phyloP scores from a whole-genome alignment of 75 land plant species.

The Pseudotsuga menziesii region DNA sequence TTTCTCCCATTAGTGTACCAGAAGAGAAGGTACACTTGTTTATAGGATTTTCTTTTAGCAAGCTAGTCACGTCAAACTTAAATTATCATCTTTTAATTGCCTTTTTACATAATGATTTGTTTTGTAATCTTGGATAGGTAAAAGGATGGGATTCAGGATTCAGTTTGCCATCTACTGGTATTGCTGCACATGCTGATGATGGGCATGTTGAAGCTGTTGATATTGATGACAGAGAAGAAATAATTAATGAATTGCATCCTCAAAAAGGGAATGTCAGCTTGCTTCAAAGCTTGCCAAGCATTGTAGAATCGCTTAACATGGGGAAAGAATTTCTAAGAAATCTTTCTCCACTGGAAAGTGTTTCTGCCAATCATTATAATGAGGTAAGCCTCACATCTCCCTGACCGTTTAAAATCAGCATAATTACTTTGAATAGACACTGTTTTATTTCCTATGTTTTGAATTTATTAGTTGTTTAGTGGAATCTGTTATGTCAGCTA shows the following conservation, averaged over 20 bases:
- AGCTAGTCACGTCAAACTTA: not conserved
- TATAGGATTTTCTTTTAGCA: not conserved
- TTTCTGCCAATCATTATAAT: constrained; percentile 1
- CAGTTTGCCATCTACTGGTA: constrained; percentile 43
- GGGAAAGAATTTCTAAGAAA: constrained; percentile 2
- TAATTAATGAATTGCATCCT: not conserved
- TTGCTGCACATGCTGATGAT: constrained; percentile 56
- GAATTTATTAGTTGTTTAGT: not conserved
- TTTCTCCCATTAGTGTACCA: constrained; percentile 10
- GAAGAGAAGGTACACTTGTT: constrained; percentile 8
- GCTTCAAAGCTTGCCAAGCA: not conserved
- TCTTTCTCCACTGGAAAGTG: not conserved
- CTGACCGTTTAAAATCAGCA: not conserved
- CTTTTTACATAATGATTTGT: constrained; percentile 1
- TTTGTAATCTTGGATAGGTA: constrained; percentile 18
- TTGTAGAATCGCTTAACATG: constrained; percentile 3
- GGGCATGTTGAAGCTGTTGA: constrained; percentile 28
- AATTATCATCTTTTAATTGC: not conserved
- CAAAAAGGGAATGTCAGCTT: constrained; percentile 3
- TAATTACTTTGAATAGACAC: not conserved
- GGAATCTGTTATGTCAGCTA: not conserved
- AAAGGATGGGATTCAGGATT: constrained; percentile 17
- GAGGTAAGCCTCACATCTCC: not conserved
- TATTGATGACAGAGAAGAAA: constrained; percentile 19
- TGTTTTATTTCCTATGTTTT: not conserved